Evolutionary conservation across 768 basidiomycete species (phyloP).

Genomic region (Pleurotus cornucopiae): DNA sequence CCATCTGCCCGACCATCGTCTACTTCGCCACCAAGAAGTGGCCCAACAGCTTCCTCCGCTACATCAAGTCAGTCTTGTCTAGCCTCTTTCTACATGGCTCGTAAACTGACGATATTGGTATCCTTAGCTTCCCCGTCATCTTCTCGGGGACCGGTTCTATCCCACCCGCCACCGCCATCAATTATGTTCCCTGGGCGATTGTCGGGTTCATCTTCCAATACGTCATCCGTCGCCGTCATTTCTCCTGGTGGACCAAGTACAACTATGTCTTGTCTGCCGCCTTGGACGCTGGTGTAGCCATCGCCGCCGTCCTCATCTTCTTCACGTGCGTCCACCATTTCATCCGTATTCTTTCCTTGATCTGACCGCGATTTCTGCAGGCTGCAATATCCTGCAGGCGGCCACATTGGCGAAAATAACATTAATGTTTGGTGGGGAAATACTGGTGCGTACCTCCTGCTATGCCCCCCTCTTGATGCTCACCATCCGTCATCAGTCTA

Average conservation of each 20-base stretch:
- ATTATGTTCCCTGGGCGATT: constrained; percentile 65
- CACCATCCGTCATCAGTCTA: constrained; percentile 19
- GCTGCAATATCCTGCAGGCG: constrained; percentile 11
- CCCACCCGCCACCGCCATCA: constrained; percentile 64
- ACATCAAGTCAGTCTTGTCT: constrained; percentile 49
- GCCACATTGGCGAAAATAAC: constrained; percentile 2
- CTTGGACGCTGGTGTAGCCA: constrained; percentile 48
- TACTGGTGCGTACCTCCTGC: not conserved
- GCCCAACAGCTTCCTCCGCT: constrained; percentile 58
- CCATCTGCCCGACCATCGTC: constrained; percentile 50
- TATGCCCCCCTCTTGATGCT: not conserved
- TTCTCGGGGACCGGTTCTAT: constrained; percentile 59
- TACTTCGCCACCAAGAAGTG: constrained; percentile 54
- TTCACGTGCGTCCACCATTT: constrained; percentile 4
- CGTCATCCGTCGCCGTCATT: constrained; percentile 51
- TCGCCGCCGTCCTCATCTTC: constrained; percentile 36
- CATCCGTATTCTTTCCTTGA: constrained; percentile 12
- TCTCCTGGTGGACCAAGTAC: constrained; percentile 70
- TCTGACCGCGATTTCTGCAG: not conserved
- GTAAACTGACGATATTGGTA: constrained; percentile 3
- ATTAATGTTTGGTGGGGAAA: constrained; percentile 16
- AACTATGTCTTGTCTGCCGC: constrained; percentile 58
- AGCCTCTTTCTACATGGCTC: not conserved
- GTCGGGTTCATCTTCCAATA: constrained; percentile 67
- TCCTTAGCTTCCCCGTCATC: constrained; percentile 44